Evolutionary conservation across 352 stramenopile genomes (phyloP).

Genomic region (Phytophthora crassamura): DNA sequence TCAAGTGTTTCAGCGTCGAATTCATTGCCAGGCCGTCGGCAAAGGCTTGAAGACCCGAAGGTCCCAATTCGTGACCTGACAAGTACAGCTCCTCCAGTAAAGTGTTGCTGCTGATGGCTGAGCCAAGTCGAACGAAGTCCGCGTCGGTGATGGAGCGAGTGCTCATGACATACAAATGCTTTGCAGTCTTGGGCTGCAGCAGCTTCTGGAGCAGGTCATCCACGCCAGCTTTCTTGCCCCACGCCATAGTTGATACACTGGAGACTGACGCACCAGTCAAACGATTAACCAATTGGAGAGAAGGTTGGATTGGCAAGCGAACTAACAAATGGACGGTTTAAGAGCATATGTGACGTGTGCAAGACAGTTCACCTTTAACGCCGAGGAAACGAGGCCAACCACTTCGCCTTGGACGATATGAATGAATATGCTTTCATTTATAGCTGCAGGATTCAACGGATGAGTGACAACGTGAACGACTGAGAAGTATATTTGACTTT

Average conservation of each 20-base stretch:
- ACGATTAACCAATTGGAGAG: conserved; percentile 12
- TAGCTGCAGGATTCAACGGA: too few relatives aligned
- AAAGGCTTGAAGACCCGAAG: conserved; percentile 55
- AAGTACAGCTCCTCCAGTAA: conserved; percentile 80
- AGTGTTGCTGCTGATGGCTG: conserved; percentile 60
- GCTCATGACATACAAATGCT: conserved; percentile 78
- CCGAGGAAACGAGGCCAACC: too few relatives aligned
- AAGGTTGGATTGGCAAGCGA: neutral
- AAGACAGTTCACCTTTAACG: neutral
- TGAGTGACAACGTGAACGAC: too few relatives aligned
- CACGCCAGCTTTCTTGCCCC: conserved; percentile 70
- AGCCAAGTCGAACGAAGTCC: conserved; percentile 59
- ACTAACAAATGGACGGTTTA: conserved; percentile 5
- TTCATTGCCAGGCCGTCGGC: conserved; percentile 74
- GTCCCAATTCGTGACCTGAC: conserved; percentile 70
- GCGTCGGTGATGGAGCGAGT: conserved; percentile 66
- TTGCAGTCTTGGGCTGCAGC: conserved; percentile 61
- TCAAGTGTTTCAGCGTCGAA: conserved; percentile 69
- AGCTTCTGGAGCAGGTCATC: conserved; percentile 80
- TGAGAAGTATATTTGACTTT: too few relatives aligned
- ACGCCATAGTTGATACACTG: conserved; percentile 64
- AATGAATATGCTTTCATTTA: too few relatives aligned
- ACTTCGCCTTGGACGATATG: too few relatives aligned
- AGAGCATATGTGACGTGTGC: conserved; percentile 21
- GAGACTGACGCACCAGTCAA: conserved; percentile 29